phyloP scores from a whole-genome alignment of 2,329 filamentous ascomycete species.

The Cladophialophora bantiana region DNA sequence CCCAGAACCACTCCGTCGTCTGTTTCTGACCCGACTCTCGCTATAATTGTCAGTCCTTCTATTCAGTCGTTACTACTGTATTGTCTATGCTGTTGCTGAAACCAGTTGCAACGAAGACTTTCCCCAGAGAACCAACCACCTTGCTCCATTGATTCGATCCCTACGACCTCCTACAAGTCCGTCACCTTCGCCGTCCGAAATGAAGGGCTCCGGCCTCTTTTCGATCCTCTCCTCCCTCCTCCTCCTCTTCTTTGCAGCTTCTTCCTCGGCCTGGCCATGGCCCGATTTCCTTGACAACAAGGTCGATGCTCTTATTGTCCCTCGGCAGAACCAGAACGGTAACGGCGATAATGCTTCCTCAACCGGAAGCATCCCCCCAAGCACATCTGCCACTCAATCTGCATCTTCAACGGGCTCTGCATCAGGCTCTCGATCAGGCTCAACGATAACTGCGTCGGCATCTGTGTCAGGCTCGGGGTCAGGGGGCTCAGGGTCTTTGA shows the following conservation, averaged over 20 bases:
- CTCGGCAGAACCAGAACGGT: slow-evolving; percentile 31
- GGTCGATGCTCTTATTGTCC: slow-evolving; percentile 38
- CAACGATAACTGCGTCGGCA: slow-evolving; percentile 19
- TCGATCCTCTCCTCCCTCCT: slow-evolving; percentile 32
- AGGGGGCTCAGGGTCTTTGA: slow-evolving; percentile 30
- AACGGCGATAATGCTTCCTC: slow-evolving; percentile 9
- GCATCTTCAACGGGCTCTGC: slow-evolving; percentile 20
- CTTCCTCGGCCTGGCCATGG: slow-evolving; percentile 45
- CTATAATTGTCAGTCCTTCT: not conserved
- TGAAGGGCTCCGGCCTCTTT: slow-evolving; percentile 38
- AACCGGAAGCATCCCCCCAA: slow-evolving; percentile 18
- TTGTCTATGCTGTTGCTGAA: not conserved
- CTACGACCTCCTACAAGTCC: slow-evolving; percentile 2
- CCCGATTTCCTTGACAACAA: slow-evolving; percentile 38
- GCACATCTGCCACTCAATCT: slow-evolving; percentile 18
- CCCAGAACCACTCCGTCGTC: slow-evolving; percentile 6
- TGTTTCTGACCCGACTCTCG: slow-evolving; percentile 6
- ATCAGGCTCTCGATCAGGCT: slow-evolving; percentile 12
- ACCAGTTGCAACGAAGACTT: not conserved
- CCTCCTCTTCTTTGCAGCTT: slow-evolving; percentile 40
- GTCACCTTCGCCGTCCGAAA: slow-evolving; percentile 20
- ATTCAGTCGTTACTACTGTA: slow-evolving; percentile 12
- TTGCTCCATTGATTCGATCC: not conserved
- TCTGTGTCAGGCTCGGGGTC: slow-evolving; percentile 27
- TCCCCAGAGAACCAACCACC: not conserved